phyloP scores from a whole-genome alignment of 2,329 filamentous ascomycete species.

The Diplodia scrobiculata region DNA sequence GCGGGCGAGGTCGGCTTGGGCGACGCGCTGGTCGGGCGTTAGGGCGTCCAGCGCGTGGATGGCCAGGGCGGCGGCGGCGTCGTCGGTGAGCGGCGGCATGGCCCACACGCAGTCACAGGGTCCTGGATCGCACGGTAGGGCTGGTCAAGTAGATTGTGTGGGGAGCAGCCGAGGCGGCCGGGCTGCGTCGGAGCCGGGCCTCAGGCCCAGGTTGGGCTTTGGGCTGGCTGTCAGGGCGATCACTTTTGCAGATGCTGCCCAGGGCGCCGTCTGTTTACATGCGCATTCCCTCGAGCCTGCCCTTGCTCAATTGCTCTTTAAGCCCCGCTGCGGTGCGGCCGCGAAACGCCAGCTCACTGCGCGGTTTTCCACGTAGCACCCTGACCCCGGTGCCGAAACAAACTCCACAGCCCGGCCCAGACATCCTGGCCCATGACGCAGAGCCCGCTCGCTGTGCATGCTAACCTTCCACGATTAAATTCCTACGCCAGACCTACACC shows the following conservation, averaged over 20 bases:
- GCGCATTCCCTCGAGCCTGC: not conserved
- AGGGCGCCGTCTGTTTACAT: constrained; percentile 14
- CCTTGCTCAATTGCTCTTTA: constrained; percentile 11
- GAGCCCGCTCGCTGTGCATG: constrained; percentile 22
- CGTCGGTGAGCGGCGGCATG: constrained; percentile 45
- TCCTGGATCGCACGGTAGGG: constrained; percentile 7
- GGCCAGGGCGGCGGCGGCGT: constrained; percentile 46
- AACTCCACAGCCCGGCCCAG: constrained; percentile 22
- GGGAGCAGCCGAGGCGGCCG: constrained; percentile 3
- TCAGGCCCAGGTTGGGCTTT: not conserved
- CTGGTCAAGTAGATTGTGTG: constrained; percentile 20
- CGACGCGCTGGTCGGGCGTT: constrained; percentile 41
- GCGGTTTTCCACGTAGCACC: constrained; percentile 26
- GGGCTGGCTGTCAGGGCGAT: constrained; percentile 8
- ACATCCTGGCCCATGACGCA: constrained; percentile 30
- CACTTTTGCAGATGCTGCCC: not conserved
- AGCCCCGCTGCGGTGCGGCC: not conserved
- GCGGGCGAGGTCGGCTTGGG: constrained; percentile 41
- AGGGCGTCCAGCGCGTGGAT: constrained; percentile 40
- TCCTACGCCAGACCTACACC: not conserved
- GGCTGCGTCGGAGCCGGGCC: not conserved
- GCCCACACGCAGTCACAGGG: not conserved
- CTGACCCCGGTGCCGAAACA: constrained; percentile 11
- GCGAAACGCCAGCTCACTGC: constrained; percentile 25
- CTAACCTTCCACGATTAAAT: constrained; percentile 13